Percentiles rank a stretch among this genome's conserved stretches.
These are phyloP conservation scores for Daldinia childiae DNA, from an alignment of 495 filamentous ascomycete species.

Conservation along the genomic window DNA sequence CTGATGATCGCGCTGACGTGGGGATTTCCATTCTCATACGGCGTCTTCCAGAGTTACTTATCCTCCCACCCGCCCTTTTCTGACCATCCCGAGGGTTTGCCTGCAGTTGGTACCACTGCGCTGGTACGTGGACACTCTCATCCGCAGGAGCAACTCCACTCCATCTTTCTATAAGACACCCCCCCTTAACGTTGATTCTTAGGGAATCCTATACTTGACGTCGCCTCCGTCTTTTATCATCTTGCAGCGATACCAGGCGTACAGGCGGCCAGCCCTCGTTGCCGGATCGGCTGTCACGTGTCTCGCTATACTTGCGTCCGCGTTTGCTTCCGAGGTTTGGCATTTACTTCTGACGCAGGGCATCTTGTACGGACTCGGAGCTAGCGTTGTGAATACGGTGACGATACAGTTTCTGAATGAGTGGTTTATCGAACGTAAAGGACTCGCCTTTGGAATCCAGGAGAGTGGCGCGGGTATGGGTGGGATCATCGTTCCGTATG, in stretches of 20 bases:
- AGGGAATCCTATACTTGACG: slow-evolving; percentile 62
- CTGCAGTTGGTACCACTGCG: slow-evolving; percentile 53
- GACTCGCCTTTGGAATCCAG: slow-evolving; percentile 66
- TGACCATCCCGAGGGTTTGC: slow-evolving; percentile 51
- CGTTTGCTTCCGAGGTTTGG: slow-evolving; percentile 56
- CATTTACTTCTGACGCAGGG: slow-evolving; percentile 67
- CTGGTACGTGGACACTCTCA: slow-evolving; percentile 40
- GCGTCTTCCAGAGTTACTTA: slow-evolving; percentile 61
- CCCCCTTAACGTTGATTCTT: neutral
- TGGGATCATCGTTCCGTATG: slow-evolving; percentile 55
- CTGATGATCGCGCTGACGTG: slow-evolving; percentile 71
- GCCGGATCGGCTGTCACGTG: slow-evolving; percentile 53
- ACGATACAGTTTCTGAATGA: slow-evolving; percentile 64
- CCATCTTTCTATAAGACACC: no score
- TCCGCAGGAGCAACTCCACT: neutral
- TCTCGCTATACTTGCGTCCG: slow-evolving; percentile 55
- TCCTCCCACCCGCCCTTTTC: slow-evolving; percentile 55
- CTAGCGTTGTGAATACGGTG: slow-evolving; percentile 58
- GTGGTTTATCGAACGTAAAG: slow-evolving; percentile 64
- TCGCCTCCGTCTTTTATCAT: slow-evolving; percentile 54
- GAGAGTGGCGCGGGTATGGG: slow-evolving; percentile 58
- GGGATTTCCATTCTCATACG: slow-evolving; percentile 74
- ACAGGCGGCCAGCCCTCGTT: slow-evolving; percentile 47
- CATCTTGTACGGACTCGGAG: slow-evolving; percentile 64
- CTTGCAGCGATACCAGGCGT: slow-evolving; percentile 45